Base-by-base conservation (phyloP, 768 basidiomycete species). In the Rhodotorula sphaerocarpa region DNA sequence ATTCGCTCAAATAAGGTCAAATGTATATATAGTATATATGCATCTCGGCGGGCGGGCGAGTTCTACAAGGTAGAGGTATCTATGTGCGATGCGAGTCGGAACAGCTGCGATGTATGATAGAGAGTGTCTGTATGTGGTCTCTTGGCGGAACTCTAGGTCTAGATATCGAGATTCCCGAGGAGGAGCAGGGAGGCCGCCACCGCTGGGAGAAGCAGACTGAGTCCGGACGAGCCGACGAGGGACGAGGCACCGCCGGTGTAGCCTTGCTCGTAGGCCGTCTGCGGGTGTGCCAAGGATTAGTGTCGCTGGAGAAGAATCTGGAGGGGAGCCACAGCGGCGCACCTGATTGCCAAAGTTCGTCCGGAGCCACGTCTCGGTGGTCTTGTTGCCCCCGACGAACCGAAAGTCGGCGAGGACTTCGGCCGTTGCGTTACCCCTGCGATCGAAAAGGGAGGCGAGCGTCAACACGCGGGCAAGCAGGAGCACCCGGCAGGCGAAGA, bases 361-460 rank as follows among this genome's bases (percentile, higher is more conserved):
- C 4, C 67, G 33, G 2, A 68, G n/a, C 67, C 67, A 68, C 16
- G 20, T 11, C 30, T 69, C 67, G 36, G 61, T 56, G 18, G 67
- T 69, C 20, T 43, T 43, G 12, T 61, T 61, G 2, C 56, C 59
- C 0, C 53, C 53, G 2, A 59, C 48, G 14, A 50, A 50, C 18
- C 67, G 41, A 36, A 65, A 69, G 54, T 69, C 67, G 11, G 57
- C 52, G 12, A 69, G 27, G 2, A 65, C 60, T 9, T 60, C 53
- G 28, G 53, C 53, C 23, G 53, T 44, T 1, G 18, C 44, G 10
- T 46, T 28, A 6, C 56, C 18, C 42, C 42, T 36, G 41, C 28
- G 23, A 21, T 4, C 12, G 11, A 27, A 43, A 1, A 54, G 42
- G 2, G 21, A 43, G 23, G 15, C 18, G 36, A 25, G 31, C 27